Evolutionary conservation across 1,284 basidiomycete genomes (phyloP).

Genomic region (Cryptococcus wingfieldii): DNA sequence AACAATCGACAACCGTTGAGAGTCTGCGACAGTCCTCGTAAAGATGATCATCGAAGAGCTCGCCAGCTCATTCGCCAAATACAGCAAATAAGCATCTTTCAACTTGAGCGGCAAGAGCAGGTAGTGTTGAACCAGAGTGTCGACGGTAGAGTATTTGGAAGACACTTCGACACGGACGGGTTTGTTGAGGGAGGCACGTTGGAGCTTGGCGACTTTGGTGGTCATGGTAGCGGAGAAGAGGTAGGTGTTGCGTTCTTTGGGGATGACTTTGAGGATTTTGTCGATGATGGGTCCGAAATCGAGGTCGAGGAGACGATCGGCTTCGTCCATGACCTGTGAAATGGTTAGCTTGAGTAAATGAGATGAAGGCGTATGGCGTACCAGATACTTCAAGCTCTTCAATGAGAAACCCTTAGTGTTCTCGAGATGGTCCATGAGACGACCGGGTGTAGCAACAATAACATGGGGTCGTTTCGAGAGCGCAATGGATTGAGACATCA

Average conservation of each 20-base stretch:
- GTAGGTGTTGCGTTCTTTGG: conserved; percentile 90
- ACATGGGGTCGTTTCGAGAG: conserved; percentile 90
- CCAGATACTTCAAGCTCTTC: conserved; percentile 81
- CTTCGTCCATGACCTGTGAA: conserved; percentile 86
- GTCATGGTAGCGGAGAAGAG: conserved; percentile 99
- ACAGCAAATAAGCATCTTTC: conserved; percentile 89
- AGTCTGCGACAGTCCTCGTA: conserved; percentile 91
- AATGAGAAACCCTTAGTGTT: conserved; percentile 97
- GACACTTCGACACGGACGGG: conserved; percentile 94
- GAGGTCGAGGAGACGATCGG: conserved; percentile 92
- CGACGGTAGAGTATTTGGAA: conserved; percentile 94
- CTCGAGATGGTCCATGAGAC: conserved; percentile 91
- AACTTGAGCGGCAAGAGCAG: conserved; percentile 87
- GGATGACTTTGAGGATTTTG: conserved; percentile 93
- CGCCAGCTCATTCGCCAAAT: conserved; percentile 81
- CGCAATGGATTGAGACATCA: conserved; percentile 87
- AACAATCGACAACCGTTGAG: conserved; percentile 83
- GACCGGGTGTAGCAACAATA: conserved; percentile 95
- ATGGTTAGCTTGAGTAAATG: background rate
- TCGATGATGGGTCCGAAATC: conserved; percentile 97
- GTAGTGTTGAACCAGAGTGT: conserved; percentile 92
- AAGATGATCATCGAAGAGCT: conserved; percentile 96
- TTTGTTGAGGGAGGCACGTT: conserved; percentile 90
- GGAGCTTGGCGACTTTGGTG: conserved; percentile 95
- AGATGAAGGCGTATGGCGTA: conserved; percentile 39